Percentiles rank a stretch among this genome's conserved stretches.
Conservation (phyloP, 805 yeast genomes). For the Sungouiozyma intestinalis region DNA sequence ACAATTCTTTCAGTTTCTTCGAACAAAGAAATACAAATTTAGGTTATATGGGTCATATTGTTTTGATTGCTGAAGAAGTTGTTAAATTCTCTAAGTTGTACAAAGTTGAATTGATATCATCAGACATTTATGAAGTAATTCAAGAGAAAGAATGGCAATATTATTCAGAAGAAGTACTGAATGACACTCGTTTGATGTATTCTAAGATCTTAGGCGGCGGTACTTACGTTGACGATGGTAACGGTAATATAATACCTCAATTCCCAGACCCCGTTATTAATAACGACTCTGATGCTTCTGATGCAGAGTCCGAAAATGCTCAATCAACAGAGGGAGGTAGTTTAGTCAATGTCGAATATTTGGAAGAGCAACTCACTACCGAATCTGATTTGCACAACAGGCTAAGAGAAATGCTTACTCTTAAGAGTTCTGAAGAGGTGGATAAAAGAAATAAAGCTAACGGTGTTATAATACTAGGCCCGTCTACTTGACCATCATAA, state of each 20-base stretch:
- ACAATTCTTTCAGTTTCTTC: conserved; percentile 48
- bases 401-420: conserved; percentile 20
- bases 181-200: conserved; percentile 25
- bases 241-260: conserved; percentile 17
- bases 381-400: conserved; percentile 24
- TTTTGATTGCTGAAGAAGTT: conserved; percentile 87
- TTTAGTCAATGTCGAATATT: conserved; percentile 12
- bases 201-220: conserved; percentile 27
- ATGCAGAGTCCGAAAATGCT: not conserved
- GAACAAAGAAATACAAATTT: conserved; percentile 51
- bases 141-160: conserved; percentile 20
- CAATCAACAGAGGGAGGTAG: conserved; percentile 7
- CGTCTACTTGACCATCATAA: conserved; percentile 10
- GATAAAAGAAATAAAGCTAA: conserved; percentile 20
- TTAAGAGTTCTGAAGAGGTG: conserved; percentile 18
- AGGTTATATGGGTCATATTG: conserved; percentile 93
- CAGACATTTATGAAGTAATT: conserved; percentile 17
- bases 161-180: conserved; percentile 22
- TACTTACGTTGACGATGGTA: conserved; percentile 20
- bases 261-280: conserved; percentile 5
- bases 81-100: conserved; percentile 59
- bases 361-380: conserved; percentile 19
- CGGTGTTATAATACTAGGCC: conserved; percentile 27
- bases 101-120: conserved; percentile 23
- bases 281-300: conserved; percentile 1